A percentile compares a stretch with the other conserved stretches of the same genome.
Evolutionary conservation across 768 basidiomycete genomes (phyloP).

Genomic region (Lactifluus volemus): DNA sequence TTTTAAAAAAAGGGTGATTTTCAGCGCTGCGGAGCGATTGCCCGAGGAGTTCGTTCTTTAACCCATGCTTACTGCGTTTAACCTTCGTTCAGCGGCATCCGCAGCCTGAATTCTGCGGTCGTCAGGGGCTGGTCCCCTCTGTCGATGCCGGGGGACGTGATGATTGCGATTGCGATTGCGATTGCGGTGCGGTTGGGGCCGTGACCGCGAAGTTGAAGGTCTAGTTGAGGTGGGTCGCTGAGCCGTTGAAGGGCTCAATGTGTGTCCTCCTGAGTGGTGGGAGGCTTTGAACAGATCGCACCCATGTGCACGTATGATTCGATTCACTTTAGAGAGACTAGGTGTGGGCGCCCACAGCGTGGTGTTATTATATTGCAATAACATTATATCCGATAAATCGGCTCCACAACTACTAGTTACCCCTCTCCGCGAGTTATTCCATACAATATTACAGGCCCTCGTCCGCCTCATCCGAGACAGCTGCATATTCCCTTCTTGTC

Average conservation of each 20-base stretch:
- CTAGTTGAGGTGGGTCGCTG: background rate
- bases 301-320: conserved; percentile 25
- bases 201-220: background rate
- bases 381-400: background rate
- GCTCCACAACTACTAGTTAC: background rate
- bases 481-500: conserved; percentile 6
- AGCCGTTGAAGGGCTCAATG: conserved; percentile 17
- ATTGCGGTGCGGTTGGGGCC: background rate
- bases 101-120: conserved; percentile 26
- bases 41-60: background rate
- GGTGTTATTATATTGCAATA: background rate
- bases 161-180: too few species aligned
- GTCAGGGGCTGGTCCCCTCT: background rate
- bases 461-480: background rate
- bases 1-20: background rate
- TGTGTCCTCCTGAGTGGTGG: conserved; percentile 26
- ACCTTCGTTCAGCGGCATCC: conserved; percentile 29
- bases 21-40: background rate
- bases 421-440: too few species aligned
- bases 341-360: background rate
- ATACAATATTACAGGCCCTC: background rate
- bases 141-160: background rate
- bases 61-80: conserved; percentile 26
- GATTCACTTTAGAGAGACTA: background rate
- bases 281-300: conserved; percentile 30